phyloP scores from a whole-genome alignment of 371 early-diverging fungal genomes.

The Amoeboaphelidium protococcarum region DNA sequence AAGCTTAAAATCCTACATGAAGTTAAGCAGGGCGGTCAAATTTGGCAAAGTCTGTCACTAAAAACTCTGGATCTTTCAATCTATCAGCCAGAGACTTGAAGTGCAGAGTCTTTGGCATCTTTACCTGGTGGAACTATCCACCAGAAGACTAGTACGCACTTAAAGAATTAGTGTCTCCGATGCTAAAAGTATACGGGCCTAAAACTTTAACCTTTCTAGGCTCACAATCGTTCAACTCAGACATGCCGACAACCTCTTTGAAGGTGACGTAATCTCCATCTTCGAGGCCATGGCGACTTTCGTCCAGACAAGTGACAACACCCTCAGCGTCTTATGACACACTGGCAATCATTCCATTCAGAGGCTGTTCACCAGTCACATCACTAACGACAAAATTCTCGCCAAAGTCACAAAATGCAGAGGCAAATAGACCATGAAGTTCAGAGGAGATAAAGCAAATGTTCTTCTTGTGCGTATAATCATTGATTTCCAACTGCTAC shows the following conservation, averaged over 20 bases:
- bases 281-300: constrained; percentile 81
- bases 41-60: constrained; percentile 85
- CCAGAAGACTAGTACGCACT: constrained; percentile 39
- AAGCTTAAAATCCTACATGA: constrained; percentile 76
- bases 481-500: constrained; percentile 66
- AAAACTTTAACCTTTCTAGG: constrained; percentile 62
- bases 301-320: constrained; percentile 83
- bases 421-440: constrained; percentile 83
- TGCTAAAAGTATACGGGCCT: constrained; percentile 81
- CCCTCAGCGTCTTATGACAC: constrained; percentile 56
- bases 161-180: constrained; percentile 56
- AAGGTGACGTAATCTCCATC: constrained; percentile 91
- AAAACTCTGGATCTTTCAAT: constrained; percentile 48
- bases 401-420: constrained; percentile 90
- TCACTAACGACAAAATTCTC: constrained; percentile 63
- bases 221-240: constrained; percentile 43
- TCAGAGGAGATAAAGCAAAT: constrained; percentile 84
- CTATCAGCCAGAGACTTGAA: constrained; percentile 52
- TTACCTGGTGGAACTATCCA: constrained; percentile 83
- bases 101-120: constrained; percentile 46
- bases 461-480: constrained; percentile 49
- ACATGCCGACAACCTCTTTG: constrained; percentile 75
- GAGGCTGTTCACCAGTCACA: constrained; percentile 77
- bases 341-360: constrained; percentile 78
- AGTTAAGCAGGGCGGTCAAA: constrained; percentile 78